A percentile compares a stretch with the other conserved stretches of the same genome.
phyloP scores from a whole-genome alignment of 768 basidiomycete species.

The Leccinum imitatum region DNA sequence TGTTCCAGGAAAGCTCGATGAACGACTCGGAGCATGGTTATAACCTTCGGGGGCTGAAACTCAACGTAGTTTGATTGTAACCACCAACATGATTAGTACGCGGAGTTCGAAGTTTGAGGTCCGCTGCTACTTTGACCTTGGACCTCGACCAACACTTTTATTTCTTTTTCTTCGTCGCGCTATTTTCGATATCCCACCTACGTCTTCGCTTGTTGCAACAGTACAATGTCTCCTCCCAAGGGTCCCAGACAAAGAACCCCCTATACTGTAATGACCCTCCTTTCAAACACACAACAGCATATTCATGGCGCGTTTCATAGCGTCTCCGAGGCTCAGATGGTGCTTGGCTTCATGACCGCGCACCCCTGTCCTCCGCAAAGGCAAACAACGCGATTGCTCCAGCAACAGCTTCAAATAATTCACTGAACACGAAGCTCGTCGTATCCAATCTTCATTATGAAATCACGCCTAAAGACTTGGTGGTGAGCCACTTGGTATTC shows the following conservation, averaged over 20 bases:
- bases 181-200: not conserved
- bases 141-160: not conserved
- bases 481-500: constrained; percentile 49
- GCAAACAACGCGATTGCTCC: constrained; percentile 26
- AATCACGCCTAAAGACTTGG: constrained; percentile 83
- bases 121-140: constrained; percentile 3
- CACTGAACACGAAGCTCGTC: constrained; percentile 57
- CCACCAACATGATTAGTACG: not conserved
- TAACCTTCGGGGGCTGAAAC: too few species aligned
- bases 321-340: constrained; percentile 62
- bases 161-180: not conserved
- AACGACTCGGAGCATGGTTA: too few species aligned
- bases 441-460: constrained; percentile 93
- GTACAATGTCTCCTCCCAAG: constrained; percentile 26
- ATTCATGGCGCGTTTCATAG: constrained; percentile 35
- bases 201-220: not conserved
- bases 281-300: not conserved
- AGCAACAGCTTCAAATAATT: constrained; percentile 23
- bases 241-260: constrained; percentile 41
- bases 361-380: constrained; percentile 41
- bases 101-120: constrained; percentile 21
- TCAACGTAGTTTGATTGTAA: too few species aligned
- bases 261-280: constrained; percentile 35
- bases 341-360: constrained; percentile 78
- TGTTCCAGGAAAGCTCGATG: not conserved